phyloP scores from a whole-genome alignment of 371 early-diverging fungal species.

The Funneliformis caledonium region DNA sequence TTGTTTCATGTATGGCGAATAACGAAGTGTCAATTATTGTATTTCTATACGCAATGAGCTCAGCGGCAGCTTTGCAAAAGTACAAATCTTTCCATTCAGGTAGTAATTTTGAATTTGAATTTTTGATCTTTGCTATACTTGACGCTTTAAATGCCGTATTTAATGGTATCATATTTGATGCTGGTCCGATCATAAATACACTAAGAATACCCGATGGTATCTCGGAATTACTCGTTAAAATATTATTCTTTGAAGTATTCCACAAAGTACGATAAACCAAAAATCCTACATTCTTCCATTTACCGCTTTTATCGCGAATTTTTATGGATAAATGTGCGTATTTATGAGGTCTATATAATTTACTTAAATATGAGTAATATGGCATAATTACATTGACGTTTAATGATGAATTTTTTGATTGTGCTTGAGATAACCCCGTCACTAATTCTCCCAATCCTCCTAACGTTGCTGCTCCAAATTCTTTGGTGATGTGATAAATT shows the following conservation, averaged over 20 bases:
- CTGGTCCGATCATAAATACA: conserved; percentile 64
- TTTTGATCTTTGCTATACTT: conserved; percentile 56
- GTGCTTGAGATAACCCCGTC: conserved; percentile 62
- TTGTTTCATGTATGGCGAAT: conserved; percentile 54
- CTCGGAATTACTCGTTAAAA: conserved; percentile 20
- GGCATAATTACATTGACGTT: conserved; percentile 64
- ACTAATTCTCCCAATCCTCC: conserved; percentile 65
- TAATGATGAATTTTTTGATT: conserved; percentile 54
- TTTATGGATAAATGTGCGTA: conserved; percentile 51
- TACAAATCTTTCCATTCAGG: conserved; percentile 70
- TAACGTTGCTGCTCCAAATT: conserved; percentile 67
- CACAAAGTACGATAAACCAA: conserved; percentile 50
- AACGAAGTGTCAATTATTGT: conserved; percentile 58
- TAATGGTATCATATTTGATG: conserved; percentile 51
- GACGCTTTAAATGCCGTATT: conserved; percentile 55
- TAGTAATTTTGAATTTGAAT: conserved; percentile 56
- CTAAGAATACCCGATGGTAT: conserved; percentile 41
- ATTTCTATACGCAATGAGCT: conserved; percentile 58
- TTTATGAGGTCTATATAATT: conserved; percentile 39
- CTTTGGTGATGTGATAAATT: conserved; percentile 72
- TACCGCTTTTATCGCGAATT: conserved; percentile 50
- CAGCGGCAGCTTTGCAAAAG: conserved; percentile 63
- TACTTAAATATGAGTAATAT: conserved; percentile 57
- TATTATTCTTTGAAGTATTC: neutral
- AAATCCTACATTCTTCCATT: conserved; percentile 49